Conservation (phyloP, 768 basidiomycete species). For the Postia placenta region DNA sequence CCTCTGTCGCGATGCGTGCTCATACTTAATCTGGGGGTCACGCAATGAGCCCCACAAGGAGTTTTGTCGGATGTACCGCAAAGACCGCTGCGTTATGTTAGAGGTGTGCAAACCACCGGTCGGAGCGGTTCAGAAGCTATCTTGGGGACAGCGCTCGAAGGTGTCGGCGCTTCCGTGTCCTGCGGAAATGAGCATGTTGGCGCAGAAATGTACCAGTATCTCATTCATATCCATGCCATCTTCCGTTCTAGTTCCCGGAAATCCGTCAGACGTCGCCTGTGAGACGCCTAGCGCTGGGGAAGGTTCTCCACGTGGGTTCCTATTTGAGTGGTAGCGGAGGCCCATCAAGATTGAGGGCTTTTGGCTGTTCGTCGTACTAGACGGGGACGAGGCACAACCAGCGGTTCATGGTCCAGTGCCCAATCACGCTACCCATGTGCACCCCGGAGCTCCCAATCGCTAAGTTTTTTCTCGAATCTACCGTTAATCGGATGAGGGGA, state of each 20-base stretch:
- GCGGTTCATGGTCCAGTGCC: slow-evolving; percentile 13
- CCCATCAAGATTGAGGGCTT: slow-evolving; percentile 20
- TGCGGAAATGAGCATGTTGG: not conserved
- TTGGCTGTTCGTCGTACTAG: slow-evolving; percentile 24
- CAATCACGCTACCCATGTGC: slow-evolving; percentile 20
- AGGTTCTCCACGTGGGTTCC: slow-evolving; percentile 2
- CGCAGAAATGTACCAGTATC: not conserved
- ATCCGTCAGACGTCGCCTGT: not conserved
- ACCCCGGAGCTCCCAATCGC: slow-evolving; percentile 9
- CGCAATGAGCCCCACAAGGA: too few relatives aligned
- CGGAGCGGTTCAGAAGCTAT: too few relatives aligned
- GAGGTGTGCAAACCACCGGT: too few relatives aligned
- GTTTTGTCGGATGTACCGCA: not conserved
- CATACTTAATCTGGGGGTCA: too few relatives aligned
- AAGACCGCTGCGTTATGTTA: not conserved
- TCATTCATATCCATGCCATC: not conserved
- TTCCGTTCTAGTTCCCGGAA: not conserved
- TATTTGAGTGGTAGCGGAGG: not conserved
- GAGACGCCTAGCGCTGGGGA: not conserved
- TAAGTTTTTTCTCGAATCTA: slow-evolving; percentile 2
- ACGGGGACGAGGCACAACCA: slow-evolving; percentile 1
- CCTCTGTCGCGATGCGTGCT: not conserved
- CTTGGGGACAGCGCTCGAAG: not conserved
- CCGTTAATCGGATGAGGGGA: slow-evolving; percentile 1
- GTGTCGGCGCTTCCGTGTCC: not conserved